These are phyloP conservation scores for Miamiensis avidus DNA, from an alignment of 169 alveolate genomes.

Conservation along the genomic window DNA sequence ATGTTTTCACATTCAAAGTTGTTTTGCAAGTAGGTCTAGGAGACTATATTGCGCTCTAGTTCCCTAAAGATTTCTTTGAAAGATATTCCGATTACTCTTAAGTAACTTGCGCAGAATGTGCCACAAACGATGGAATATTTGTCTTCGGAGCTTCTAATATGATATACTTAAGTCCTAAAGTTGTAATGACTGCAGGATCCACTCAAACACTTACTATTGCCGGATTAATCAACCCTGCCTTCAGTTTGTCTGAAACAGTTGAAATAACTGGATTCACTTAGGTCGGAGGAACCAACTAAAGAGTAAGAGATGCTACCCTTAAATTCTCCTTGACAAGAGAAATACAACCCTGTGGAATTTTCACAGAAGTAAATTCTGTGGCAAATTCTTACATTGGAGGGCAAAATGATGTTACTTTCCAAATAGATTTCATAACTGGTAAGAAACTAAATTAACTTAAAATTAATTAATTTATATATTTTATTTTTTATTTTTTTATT, in stretches of 20 bases:
- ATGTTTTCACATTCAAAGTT: neutral
- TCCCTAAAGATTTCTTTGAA: conserved; percentile 18
- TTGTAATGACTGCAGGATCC: neutral
- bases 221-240: conserved; percentile 13
- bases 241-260: neutral
- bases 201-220: neutral
- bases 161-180: conserved; percentile 10
- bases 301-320: neutral
- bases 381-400: conserved; percentile 5
- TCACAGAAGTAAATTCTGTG: neutral
- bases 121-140: neutral
- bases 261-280: neutral
- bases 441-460: no score
- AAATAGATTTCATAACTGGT: conserved; percentile 4
- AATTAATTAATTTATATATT: no score
- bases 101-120: neutral
- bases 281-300: neutral
- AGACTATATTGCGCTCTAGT: conserved; percentile 3
- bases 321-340: neutral
- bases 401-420: conserved; percentile 7
- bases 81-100: conserved; percentile 16
- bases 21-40: neutral
- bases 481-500: no score
- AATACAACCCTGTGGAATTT: conserved; percentile 7
- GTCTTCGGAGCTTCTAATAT: conserved; percentile 24